Base-by-base conservation (phyloP, 148 eudicot genomes). In the Persicaria tinctoria region DNA sequence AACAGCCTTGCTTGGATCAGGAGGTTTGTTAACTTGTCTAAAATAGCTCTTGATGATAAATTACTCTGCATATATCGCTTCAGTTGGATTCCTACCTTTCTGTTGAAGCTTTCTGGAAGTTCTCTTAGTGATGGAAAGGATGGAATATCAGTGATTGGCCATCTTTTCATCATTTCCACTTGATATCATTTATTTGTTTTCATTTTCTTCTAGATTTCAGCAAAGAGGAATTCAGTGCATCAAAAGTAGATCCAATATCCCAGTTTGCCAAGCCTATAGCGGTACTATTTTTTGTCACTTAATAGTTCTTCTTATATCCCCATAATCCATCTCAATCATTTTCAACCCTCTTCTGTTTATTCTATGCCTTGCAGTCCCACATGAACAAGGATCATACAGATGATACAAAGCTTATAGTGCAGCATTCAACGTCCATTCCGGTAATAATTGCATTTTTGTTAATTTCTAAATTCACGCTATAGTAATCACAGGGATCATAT, bases 361-460 rank as follows among this genome's bases (percentile, higher is more conserved):
- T 82, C 2, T 66, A 47, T 44, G 8, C 18, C 18, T 44, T 20
- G 47, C 88, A 94, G 98, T 88, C 93, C 73, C 98, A 94, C 76
- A 94, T 94, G 98, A 94, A 94, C 79, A 90, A 84, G 80, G 98
- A 95, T 83, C 98, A 95, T 79, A 78, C 79, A 50, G 97, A 90
- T 23, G 97, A 95, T 76, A 95, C 96, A 70, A 92, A 87, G 83
- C 83, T 92, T 72, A 95, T 95, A 60, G 99, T 95, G 79, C 87
- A 88, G 85, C 86, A 92, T 75, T 86, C 91, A 13, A 90, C 95
- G 18, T 89, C 91, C 47, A 81, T 95, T 71, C 90, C 89, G 89
- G 99, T 95, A 94, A 84, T 72, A 38, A 32, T 13, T 41, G 41
- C 47, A 13, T 13, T 41, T 46, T 64, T 41, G 17, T 23, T 60